Base-by-base conservation (phyloP, 2,329 filamentous ascomycete genomes). In the Cordyceps javanica region DNA sequence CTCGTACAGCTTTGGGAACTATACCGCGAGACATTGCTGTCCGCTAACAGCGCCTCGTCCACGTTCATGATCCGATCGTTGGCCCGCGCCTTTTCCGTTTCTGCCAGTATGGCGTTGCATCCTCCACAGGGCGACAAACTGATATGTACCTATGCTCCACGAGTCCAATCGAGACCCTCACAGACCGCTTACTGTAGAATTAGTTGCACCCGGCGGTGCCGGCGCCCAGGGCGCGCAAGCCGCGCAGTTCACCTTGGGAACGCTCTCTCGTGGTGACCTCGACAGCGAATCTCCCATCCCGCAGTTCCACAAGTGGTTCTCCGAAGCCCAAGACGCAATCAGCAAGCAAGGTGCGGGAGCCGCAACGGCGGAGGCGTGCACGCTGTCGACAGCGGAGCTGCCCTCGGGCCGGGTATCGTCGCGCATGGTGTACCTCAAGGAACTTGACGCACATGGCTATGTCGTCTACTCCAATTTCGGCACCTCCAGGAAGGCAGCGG, bases 401-500 rank as follows among this genome's bases (percentile, higher is more conserved):
- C 93, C 93, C 2, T 89, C 85, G 0, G 94, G 94, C 60, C 86
- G 89, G 48, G 89, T 97, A 21, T 91, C 86, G 48, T 87, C 90
- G 3, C 90, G 94, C 59, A 82, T 91, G 64, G 91, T 99, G 38
- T 99, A 97, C 74, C 81, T 99, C 63, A 99, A 99, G 75, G 94
- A 97, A 77, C 84, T 97, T 25, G 92, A 97, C 72, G 73, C 36
- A 11, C 44, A 92, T n/a, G 91, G 92, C 16, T 99, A 95, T 73
- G 91, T 97, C 44, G 80, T 99, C 50, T 99, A 97, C 79, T 89
- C 85, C 68, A 99, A 99, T 73, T 93, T 92, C 77, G 91, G 85
- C 60, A 94, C 89, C 0, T 90, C 85, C 59, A 75, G 80, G 66
- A 84, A 87, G 75, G 82, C 86, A 0, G 68, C 74, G 51, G 90